These are phyloP conservation scores for Amanita exitialis DNA, from an alignment of 768 basidiomycete genomes.

Conservation along the genomic window DNA sequence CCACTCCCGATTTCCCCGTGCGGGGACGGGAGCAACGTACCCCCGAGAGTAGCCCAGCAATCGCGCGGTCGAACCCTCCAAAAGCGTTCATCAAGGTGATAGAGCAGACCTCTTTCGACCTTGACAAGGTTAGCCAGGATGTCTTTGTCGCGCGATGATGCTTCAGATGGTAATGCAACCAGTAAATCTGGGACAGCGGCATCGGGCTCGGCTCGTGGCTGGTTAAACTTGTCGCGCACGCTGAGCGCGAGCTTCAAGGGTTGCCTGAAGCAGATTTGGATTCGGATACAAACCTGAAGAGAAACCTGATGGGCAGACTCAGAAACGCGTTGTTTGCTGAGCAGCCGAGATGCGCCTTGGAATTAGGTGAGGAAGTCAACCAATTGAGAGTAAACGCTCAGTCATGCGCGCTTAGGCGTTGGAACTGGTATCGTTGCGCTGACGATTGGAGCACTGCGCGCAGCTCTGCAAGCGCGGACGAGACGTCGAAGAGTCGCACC, in stretches of 20 bases:
- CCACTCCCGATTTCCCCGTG: neutral
- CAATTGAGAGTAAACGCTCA: neutral
- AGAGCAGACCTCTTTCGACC: slow-evolving; percentile 84
- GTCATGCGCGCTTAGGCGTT: slow-evolving; percentile 40
- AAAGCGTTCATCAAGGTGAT: slow-evolving; percentile 33
- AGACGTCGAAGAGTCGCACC: slow-evolving; percentile 20
- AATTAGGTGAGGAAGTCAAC: slow-evolving; percentile 47
- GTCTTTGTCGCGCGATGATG: neutral
- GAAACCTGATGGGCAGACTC: slow-evolving; percentile 11
- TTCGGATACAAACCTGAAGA: neutral
- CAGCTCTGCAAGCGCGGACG: slow-evolving; percentile 18
- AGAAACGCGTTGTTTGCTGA: slow-evolving; percentile 29
- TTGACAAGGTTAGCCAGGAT: slow-evolving; percentile 62
- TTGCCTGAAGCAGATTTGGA: neutral
- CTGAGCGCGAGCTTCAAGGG: neutral
- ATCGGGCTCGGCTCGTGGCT: slow-evolving; percentile 81
- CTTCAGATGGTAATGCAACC: slow-evolving; percentile 16
- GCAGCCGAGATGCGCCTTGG: slow-evolving; percentile 39
- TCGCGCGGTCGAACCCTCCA: neutral
- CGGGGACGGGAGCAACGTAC: neutral
- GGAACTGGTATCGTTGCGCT: slow-evolving; percentile 81
- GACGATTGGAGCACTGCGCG: slow-evolving; percentile 45
- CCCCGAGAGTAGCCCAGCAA: no score
- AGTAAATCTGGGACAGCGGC: slow-evolving; percentile 98
- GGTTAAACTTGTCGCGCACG: slow-evolving; percentile 17